These are phyloP conservation scores for Leccinum huronense DNA, from an alignment of 1,284 basidiomycete species.

Conservation along the genomic window DNA sequence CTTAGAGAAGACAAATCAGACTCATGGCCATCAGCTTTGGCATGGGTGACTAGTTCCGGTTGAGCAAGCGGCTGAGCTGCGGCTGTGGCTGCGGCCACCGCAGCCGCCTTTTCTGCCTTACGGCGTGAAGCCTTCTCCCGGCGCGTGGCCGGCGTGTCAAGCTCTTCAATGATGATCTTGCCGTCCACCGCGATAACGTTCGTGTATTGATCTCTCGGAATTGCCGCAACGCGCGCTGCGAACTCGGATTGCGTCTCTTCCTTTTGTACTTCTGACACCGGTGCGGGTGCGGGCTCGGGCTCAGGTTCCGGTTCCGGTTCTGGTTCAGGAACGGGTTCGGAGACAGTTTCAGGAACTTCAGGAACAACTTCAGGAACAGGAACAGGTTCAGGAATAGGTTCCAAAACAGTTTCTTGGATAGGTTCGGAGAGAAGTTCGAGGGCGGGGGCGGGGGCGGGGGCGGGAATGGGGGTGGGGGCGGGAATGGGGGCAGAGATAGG, in stretches of 20 bases:
- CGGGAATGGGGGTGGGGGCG: background rate
- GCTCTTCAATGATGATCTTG: conserved; percentile 59
- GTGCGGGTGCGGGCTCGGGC: background rate
- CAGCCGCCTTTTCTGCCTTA: conserved; percentile 43
- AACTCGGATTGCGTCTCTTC: conserved; percentile 20
- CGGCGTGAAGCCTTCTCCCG: conserved; percentile 51
- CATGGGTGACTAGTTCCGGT: conserved; percentile 4
- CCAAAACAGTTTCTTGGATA: background rate
- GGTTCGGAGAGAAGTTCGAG: background rate
- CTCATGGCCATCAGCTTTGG: conserved; percentile 19
- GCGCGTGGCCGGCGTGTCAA: conserved; percentile 66
- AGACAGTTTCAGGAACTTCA: background rate
- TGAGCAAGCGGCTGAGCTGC: conserved; percentile 16
- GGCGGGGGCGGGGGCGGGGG: background rate
- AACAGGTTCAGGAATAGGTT: background rate
- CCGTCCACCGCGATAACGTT: conserved; percentile 39
- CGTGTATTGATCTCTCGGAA: conserved; percentile 31
- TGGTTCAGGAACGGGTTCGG: background rate
- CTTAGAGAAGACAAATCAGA: conserved; percentile 34
- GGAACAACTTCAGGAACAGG: conserved; percentile 1
- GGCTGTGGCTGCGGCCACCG: conserved; percentile 22
- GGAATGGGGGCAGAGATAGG: background rate
- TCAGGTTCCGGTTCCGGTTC: background rate
- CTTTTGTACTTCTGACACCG: conserved; percentile 3
- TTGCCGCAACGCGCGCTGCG: conserved; percentile 30